phyloP scores from a whole-genome alignment of 73 alveolate species.

The Uronychia binucleata region DNA sequence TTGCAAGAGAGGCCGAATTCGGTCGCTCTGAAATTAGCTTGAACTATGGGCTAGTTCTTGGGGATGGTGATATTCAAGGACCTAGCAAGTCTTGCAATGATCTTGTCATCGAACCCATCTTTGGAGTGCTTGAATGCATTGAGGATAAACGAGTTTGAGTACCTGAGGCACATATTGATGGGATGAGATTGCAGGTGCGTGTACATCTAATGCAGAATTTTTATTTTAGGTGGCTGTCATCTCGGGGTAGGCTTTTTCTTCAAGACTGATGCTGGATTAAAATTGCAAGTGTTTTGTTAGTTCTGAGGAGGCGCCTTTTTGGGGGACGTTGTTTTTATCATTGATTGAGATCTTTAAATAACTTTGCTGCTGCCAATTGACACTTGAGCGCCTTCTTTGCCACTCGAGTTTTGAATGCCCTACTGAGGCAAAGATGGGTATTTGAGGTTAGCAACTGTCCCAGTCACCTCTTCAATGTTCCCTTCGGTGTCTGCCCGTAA shows the following conservation, averaged over 20 bases:
- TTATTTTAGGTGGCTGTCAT: not conserved
- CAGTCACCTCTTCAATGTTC: not conserved
- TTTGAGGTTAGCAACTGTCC: not conserved
- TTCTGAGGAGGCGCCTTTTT: not conserved
- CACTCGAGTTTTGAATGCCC: too few species aligned
- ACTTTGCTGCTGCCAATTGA: too few species aligned
- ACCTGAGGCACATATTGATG: not conserved
- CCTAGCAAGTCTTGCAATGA: not conserved
- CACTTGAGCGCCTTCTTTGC: too few species aligned
- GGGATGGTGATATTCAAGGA: not conserved
- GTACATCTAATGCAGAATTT: not conserved
- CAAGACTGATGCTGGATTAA: not conserved
- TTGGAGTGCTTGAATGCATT: not conserved
- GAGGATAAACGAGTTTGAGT: not conserved
- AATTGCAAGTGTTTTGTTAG: not conserved
- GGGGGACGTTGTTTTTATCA: not conserved
- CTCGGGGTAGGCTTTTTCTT: not conserved
- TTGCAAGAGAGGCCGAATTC: not conserved
- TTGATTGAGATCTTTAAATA: too few species aligned
- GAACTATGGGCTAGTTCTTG: not conserved
- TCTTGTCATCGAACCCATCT: not conserved
- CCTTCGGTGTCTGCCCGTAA: not conserved
- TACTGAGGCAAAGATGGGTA: too few species aligned
- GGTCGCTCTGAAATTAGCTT: not conserved
- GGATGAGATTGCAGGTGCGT: not conserved